These are phyloP conservation scores for Kuraishia ogatae DNA, from an alignment of 805 yeast species.

Conservation along the genomic window DNA sequence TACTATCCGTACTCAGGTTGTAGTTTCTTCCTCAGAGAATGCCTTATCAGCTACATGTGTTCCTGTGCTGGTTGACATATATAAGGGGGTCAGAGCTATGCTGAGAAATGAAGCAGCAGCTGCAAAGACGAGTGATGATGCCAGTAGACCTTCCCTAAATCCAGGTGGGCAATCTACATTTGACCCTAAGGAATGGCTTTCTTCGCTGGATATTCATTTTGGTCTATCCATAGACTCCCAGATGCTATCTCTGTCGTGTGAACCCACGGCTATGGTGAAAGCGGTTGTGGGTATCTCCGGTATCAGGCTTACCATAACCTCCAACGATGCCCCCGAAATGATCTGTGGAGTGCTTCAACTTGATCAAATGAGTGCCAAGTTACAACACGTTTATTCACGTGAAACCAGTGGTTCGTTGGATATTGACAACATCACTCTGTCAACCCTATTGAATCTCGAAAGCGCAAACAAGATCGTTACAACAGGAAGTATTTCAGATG, in stretches of 20 bases:
- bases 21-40: conserved; percentile 66
- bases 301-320: conserved; percentile 28
- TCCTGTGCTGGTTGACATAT: conserved; percentile 61
- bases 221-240: conserved; percentile 67
- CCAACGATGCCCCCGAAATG: background rate
- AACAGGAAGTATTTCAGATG: conserved; percentile 39
- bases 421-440: conserved; percentile 36
- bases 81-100: conserved; percentile 37
- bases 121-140: background rate
- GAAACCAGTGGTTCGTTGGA: conserved; percentile 72
- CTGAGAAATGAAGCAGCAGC: conserved; percentile 24
- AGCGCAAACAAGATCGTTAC: conserved; percentile 15
- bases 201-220: conserved; percentile 21
- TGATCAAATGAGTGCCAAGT: conserved; percentile 53
- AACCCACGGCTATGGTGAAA: conserved; percentile 88
- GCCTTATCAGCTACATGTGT: conserved; percentile 65
- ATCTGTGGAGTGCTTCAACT: conserved; percentile 35
- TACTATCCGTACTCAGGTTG: conserved; percentile 39
- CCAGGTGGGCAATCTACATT: background rate
- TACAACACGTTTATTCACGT: conserved; percentile 87
- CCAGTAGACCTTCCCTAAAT: background rate
- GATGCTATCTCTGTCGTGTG: conserved; percentile 73
- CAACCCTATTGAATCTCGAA: conserved; percentile 35
- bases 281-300: conserved; percentile 73
- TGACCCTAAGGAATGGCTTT: background rate